Evolutionary conservation across 2,329 filamentous ascomycete species (phyloP).

Genomic region (Fusarium fujikuroi): DNA sequence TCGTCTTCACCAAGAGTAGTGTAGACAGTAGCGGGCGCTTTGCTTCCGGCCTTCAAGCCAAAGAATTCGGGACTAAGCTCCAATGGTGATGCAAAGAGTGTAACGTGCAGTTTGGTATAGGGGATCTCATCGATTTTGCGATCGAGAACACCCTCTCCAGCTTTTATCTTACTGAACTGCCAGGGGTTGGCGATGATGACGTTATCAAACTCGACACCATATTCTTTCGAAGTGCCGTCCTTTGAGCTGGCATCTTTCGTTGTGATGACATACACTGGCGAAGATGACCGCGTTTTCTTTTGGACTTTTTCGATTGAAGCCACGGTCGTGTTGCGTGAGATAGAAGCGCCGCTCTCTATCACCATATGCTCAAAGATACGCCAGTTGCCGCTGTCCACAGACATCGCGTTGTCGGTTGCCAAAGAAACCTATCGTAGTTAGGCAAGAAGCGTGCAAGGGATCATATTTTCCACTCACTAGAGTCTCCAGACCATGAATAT

Average conservation of each 20-base stretch:
- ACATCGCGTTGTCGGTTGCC: constrained; percentile 84
- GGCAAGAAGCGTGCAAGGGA: background rate
- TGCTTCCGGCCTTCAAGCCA: constrained; percentile 65
- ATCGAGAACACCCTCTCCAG: constrained; percentile 74
- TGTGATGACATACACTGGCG: constrained; percentile 60
- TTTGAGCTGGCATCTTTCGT: constrained; percentile 45
- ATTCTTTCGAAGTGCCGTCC: constrained; percentile 48
- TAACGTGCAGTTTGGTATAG: constrained; percentile 89
- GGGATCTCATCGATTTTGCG: constrained; percentile 79
- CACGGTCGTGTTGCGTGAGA: constrained; percentile 76
- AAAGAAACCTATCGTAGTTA: constrained; percentile 74
- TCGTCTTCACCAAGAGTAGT: constrained; percentile 79
- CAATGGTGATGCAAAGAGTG: constrained; percentile 83
- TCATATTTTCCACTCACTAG: constrained; percentile 65
- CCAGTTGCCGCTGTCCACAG: constrained; percentile 90
- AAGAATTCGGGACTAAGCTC: constrained; percentile 80
- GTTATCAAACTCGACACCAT: constrained; percentile 74
- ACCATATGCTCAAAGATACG: constrained; percentile 90
- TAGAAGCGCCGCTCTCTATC: constrained; percentile 66
- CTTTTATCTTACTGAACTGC: constrained; percentile 79
- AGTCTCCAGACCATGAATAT: constrained; percentile 88
- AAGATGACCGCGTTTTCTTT: constrained; percentile 53
- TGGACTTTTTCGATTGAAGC: constrained; percentile 64
- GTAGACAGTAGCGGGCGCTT: constrained; percentile 78
- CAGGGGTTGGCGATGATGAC: constrained; percentile 86